Evolutionary conservation across 2,329 filamentous ascomycete genomes (phyloP).

Genomic region (Fusarium floridanum): DNA sequence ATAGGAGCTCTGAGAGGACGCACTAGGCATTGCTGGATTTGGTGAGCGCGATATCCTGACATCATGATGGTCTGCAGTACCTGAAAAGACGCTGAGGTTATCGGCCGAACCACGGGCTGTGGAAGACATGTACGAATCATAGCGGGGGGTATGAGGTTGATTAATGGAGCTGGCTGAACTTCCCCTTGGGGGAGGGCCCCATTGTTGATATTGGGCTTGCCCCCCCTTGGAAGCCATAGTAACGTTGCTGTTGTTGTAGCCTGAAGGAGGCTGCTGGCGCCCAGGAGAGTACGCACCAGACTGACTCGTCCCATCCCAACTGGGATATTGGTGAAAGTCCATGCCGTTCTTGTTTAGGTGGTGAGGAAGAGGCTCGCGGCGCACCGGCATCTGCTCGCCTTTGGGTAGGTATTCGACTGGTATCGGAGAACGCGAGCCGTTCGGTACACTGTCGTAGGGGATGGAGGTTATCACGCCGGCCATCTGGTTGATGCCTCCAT

Average conservation of each 20-base stretch:
- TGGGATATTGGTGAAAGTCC: slow-evolving; percentile 93
- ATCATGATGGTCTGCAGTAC: slow-evolving; percentile 63
- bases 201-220: slow-evolving; percentile 82
- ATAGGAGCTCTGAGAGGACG: slow-evolving; percentile 69
- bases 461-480: slow-evolving; percentile 90
- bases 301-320: slow-evolving; percentile 69
- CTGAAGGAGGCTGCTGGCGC: slow-evolving; percentile 66
- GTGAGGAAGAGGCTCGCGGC: slow-evolving; percentile 82
- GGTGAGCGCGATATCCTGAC: slow-evolving; percentile 49
- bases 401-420: slow-evolving; percentile 80
- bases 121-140: slow-evolving; percentile 73
- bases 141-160: slow-evolving; percentile 67
- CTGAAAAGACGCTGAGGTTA: slow-evolving; percentile 69
- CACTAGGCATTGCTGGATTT: slow-evolving; percentile 64
- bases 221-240: slow-evolving; percentile 80
- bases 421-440: slow-evolving; percentile 77
- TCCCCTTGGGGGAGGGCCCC: slow-evolving; percentile 66
- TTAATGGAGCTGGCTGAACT: slow-evolving; percentile 67
- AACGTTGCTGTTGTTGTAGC: slow-evolving; percentile 67
- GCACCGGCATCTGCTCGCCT: slow-evolving; percentile 71
- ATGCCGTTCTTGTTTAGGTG: slow-evolving; percentile 82
- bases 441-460: slow-evolving; percentile 80
- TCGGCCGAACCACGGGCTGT: slow-evolving; percentile 69
- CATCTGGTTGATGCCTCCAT: slow-evolving; percentile 77
- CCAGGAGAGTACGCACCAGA: slow-evolving; percentile 69